phyloP scores from a whole-genome alignment of 2,329 filamentous ascomycete species.

The Trichoderma sp. region DNA sequence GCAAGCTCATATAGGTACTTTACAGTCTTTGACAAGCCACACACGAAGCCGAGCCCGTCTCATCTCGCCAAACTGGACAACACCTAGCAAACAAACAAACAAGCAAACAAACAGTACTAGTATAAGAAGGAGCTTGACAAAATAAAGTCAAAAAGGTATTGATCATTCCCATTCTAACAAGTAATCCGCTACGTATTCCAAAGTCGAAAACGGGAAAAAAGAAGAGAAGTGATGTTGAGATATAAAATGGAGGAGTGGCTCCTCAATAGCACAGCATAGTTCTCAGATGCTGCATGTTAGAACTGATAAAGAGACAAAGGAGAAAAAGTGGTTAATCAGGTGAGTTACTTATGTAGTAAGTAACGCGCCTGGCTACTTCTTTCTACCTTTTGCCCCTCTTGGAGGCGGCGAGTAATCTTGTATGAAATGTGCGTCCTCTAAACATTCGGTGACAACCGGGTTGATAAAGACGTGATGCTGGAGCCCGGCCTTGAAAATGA shows the following conservation, averaged over 20 bases:
- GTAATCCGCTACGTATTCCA: neutral
- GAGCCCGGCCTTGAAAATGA: slow-evolving; percentile 50
- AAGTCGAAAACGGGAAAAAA: neutral
- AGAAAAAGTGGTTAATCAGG: neutral
- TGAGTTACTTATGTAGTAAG: neutral
- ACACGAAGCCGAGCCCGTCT: neutral
- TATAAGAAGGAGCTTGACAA: neutral
- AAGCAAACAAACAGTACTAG: neutral
- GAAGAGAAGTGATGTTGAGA: neutral
- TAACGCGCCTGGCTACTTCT: slow-evolving; percentile 23
- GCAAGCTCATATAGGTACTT: neutral
- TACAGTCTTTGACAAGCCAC: neutral
- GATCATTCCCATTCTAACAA: neutral
- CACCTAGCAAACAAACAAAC: too few species aligned
- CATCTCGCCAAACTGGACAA: neutral
- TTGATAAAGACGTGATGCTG: slow-evolving; percentile 43
- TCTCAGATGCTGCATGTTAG: neutral
- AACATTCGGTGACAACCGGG: slow-evolving; percentile 42
- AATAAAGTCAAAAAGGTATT: neutral
- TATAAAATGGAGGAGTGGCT: neutral
- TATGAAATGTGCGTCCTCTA: slow-evolving; percentile 42
- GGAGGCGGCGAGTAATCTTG: slow-evolving; percentile 28
- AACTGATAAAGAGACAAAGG: neutral
- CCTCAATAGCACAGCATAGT: neutral
- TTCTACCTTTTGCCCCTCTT: slow-evolving; percentile 29